Conservation (phyloP, 2,329 filamentous ascomycete species). For the Aureobasidium leucospermi region DNA sequence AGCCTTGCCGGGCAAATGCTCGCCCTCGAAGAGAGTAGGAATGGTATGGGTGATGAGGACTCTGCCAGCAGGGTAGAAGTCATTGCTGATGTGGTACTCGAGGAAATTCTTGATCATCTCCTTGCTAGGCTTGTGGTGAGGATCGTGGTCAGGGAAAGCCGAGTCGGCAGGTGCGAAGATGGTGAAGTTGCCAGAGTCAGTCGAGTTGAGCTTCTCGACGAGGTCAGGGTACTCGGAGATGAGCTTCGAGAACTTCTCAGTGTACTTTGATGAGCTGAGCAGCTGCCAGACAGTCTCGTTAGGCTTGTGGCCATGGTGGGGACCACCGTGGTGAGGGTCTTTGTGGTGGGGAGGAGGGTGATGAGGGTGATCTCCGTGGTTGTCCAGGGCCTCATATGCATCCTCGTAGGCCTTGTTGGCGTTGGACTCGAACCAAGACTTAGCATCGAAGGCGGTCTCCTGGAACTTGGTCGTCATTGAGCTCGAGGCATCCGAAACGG, state of each 20-base stretch:
- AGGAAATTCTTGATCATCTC: conserved; percentile 63
- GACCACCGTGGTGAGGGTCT: conserved; percentile 23
- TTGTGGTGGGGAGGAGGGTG: conserved; percentile 26
- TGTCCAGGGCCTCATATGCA: conserved; percentile 25
- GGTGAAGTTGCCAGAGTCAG: conserved; percentile 61
- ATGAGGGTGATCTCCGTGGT: conserved; percentile 24
- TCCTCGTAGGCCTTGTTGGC: conserved; percentile 29
- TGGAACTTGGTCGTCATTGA: conserved; percentile 35
- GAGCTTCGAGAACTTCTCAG: conserved; percentile 67
- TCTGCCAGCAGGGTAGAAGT: conserved; percentile 57
- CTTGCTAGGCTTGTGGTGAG: conserved; percentile 54
- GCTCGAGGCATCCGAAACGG: conserved; percentile 31
- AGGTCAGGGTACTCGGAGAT: conserved; percentile 66
- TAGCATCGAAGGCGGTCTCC: conserved; percentile 37
- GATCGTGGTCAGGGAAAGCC: conserved; percentile 57
- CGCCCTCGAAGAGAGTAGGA: conserved; percentile 57
- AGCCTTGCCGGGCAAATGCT: conserved; percentile 53
- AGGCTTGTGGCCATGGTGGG: conserved; percentile 38
- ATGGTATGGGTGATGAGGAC: conserved; percentile 68
- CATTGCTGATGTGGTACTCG: conserved; percentile 66
- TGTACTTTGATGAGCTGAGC: conserved; percentile 68
- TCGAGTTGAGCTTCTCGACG: conserved; percentile 66
- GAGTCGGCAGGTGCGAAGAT: conserved; percentile 72
- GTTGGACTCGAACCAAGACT: conserved; percentile 38
- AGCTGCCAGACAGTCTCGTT: conserved; percentile 74